These are phyloP conservation scores for Blastomyces parvus DNA, from an alignment of 2,329 filamentous ascomycete genomes.

Conservation along the genomic window DNA sequence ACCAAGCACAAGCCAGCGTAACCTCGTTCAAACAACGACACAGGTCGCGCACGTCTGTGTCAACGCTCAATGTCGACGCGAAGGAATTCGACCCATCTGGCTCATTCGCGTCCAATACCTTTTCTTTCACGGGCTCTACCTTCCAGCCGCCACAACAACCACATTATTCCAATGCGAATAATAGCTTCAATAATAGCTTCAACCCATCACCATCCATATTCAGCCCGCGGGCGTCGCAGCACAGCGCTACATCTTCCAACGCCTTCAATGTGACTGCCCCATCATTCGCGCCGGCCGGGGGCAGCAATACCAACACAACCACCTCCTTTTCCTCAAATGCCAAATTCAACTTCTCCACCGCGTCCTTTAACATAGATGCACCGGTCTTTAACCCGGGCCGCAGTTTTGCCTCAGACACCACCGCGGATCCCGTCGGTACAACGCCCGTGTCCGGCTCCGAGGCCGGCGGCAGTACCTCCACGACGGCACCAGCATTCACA, in stretches of 20 bases:
- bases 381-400: slow-evolving; percentile 60
- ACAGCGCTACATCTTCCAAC: slow-evolving; percentile 24
- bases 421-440: not conserved
- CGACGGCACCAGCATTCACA: slow-evolving; percentile 13
- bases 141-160: slow-evolving; percentile 32
- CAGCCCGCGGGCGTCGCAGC: slow-evolving; percentile 21
- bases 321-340: slow-evolving; percentile 22
- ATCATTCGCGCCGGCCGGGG: slow-evolving; percentile 53
- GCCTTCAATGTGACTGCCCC: slow-evolving; percentile 62
- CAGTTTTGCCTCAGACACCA: slow-evolving; percentile 22
- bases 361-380: slow-evolving; percentile 65
- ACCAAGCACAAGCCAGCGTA: slow-evolving; percentile 26
- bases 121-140: slow-evolving; percentile 34
- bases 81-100: slow-evolving; percentile 65
- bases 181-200: slow-evolving; percentile 35
- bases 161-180: slow-evolving; percentile 12
- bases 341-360: slow-evolving; percentile 59
- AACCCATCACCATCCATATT: slow-evolving; percentile 29
- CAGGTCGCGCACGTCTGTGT: slow-evolving; percentile 58
- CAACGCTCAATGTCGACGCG: slow-evolving; percentile 79
- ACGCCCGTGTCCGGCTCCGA: slow-evolving; percentile 4
- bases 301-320: slow-evolving; percentile 16
- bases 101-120: slow-evolving; percentile 40
- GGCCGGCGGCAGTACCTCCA: slow-evolving; percentile 11
- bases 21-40: slow-evolving; percentile 44